These are phyloP conservation scores for Elsinoe ampelina DNA, from an alignment of 2,329 filamentous ascomycete genomes.

Conservation along the genomic window DNA sequence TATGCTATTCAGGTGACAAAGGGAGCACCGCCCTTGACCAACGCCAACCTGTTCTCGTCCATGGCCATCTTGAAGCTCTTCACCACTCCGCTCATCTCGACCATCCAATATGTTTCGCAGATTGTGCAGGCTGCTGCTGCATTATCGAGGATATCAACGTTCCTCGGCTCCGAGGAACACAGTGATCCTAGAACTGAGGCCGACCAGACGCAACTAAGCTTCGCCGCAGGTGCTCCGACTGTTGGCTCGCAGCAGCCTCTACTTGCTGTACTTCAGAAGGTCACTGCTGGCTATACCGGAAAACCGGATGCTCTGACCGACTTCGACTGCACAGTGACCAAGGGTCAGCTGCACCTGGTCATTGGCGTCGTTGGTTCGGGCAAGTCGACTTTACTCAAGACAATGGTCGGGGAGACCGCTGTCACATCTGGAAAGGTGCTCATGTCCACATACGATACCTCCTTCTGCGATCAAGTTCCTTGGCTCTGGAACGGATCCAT, in stretches of 20 bases:
- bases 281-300: constrained; percentile 14
- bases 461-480: constrained; percentile 19
- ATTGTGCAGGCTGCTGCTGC: constrained; percentile 20
- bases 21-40: constrained; percentile 17
- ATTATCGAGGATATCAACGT: constrained; percentile 20
- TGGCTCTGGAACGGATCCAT: constrained; percentile 81
- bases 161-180: constrained; percentile 16
- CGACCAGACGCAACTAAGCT: neutral
- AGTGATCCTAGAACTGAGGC: constrained; percentile 1
- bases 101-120: constrained; percentile 19
- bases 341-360: constrained; percentile 18
- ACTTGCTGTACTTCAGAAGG: neutral
- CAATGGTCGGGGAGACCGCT: constrained; percentile 16
- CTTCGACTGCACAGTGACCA: constrained; percentile 12
- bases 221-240: neutral
- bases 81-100: constrained; percentile 19
- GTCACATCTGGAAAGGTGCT: constrained; percentile 12
- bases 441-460: constrained; percentile 14
- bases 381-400: constrained; percentile 18
- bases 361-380: constrained; percentile 19
- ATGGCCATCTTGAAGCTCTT: constrained; percentile 23
- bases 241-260: neutral
- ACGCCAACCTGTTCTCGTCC: constrained; percentile 22
- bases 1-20: constrained; percentile 20
- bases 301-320: constrained; percentile 11